Evolutionary conservation across 1,284 basidiomycete genomes (phyloP), one percentile per base, ranked within the genome.

Genomic region (Phaffia rhodozyma): DNA sequence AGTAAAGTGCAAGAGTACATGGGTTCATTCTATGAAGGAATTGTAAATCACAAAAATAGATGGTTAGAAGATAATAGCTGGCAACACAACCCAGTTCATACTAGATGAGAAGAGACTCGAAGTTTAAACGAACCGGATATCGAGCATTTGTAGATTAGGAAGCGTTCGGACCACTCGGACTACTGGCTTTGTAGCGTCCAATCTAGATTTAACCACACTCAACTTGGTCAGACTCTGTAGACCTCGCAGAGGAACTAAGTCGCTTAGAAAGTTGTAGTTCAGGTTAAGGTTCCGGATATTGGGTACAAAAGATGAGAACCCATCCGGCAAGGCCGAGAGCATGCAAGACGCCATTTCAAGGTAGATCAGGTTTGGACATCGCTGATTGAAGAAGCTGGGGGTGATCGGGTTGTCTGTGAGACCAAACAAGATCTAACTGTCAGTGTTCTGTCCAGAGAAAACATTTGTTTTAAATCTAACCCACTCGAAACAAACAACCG

Each of bases 251-350:
- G 82, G 78, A 64, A 82, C 81, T n/a, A 68, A 91, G 84, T 63
- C 76, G 82, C 72, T 83, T 70, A 96, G 73, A 76, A 92, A 94
- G 75, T 96, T 96, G 79, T 93, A 93, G 79, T 96, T 94, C 68
- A 94, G 81, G 78, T 97, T 97, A 73, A 98, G 79, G 66, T 87
- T 86, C 65, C 92, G 86, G 69, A 98, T 78, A 75, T 96, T 97
- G 29, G 94, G 94, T 55, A 86, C 79, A 58, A 88, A 76, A 50
- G 73, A 72, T 48, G 82, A 80, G 66, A 97, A 78, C 49, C 84
- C 81, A 62, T 76, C 70, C 3, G 94, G 91, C 62, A 97, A 82
- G 54, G 73, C 72, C 32, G 84, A 85, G 64, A 98, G 79, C 66
- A 89, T 84, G 75, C 96, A 98, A 55, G 85, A 89, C 16, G 92